These are phyloP conservation scores for Cladosporium sp. DNA, from an alignment of 2,329 filamentous ascomycete species.

Conservation along the genomic window DNA sequence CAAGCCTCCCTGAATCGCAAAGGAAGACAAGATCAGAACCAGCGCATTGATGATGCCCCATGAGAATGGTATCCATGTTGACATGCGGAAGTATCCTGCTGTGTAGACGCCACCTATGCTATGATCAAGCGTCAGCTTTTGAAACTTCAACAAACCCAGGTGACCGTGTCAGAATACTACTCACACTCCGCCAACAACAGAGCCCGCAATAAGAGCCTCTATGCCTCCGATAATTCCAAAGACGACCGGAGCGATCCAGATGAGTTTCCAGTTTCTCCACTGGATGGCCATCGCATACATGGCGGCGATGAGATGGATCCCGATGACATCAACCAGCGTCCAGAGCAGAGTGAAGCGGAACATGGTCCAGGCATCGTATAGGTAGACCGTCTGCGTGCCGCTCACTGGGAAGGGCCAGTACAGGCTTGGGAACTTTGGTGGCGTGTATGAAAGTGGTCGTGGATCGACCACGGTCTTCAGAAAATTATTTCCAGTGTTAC, in stretches of 20 bases:
- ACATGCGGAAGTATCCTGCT: slow-evolving; percentile 83
- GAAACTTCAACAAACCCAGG: not conserved
- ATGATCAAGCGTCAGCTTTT: slow-evolving; percentile 19
- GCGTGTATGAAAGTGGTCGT: slow-evolving; percentile 60
- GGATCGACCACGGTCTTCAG: slow-evolving; percentile 47
- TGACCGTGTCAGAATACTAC: slow-evolving; percentile 34
- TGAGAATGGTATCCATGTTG: slow-evolving; percentile 88
- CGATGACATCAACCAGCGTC: slow-evolving; percentile 77
- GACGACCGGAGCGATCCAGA: slow-evolving; percentile 71
- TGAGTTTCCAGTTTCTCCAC: slow-evolving; percentile 53
- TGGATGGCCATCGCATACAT: slow-evolving; percentile 73
- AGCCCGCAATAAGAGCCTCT: slow-evolving; percentile 78
- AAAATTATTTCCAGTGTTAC: slow-evolving; percentile 38
- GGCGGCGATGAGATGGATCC: slow-evolving; percentile 72
- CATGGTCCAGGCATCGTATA: slow-evolving; percentile 75
- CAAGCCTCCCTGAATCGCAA: slow-evolving; percentile 87
- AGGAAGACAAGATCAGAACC: slow-evolving; percentile 80
- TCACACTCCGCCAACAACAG: slow-evolving; percentile 76
- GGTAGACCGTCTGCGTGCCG: slow-evolving; percentile 59
- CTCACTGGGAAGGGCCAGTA: slow-evolving; percentile 68
- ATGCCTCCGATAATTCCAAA: slow-evolving; percentile 71
- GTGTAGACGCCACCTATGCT: slow-evolving; percentile 79
- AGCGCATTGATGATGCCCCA: slow-evolving; percentile 85
- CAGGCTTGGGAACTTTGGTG: slow-evolving; percentile 76
- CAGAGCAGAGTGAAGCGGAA: slow-evolving; percentile 86